These are phyloP conservation scores for Symmetrospora coprosmae DNA, from an alignment of 768 basidiomycete species.

Conservation along the genomic window DNA sequence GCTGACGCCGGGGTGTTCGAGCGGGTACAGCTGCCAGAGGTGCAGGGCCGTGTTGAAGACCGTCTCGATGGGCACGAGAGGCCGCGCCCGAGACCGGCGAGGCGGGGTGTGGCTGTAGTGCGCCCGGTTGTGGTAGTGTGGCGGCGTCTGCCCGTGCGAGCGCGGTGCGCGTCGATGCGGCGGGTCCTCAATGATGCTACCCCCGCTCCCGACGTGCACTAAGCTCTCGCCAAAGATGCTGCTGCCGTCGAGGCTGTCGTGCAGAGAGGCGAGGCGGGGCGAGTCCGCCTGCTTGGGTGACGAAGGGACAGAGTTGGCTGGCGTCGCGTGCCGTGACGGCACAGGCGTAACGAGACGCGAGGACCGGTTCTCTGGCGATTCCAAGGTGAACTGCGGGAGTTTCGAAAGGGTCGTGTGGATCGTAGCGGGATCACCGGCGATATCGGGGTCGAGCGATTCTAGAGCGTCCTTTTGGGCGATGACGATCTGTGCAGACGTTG, in stretches of 20 bases:
- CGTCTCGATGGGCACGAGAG: background rate
- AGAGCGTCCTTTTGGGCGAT: conserved; percentile 37
- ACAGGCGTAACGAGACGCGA: background rate
- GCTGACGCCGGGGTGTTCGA: background rate
- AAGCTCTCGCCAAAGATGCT: no score
- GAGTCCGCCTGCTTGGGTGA: no score
- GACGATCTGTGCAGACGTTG: conserved; percentile 39
- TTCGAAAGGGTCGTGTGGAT: conserved; percentile 38
- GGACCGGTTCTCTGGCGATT: background rate
- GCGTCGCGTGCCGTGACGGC: background rate
- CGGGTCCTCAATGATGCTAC: no score
- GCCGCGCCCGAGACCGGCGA: no score
- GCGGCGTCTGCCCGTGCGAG: no score
- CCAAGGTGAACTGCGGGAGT: conserved; percentile 24
- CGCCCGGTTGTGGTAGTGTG: no score
- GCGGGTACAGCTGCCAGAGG: background rate
- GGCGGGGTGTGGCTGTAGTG: no score
- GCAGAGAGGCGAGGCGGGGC: no score
- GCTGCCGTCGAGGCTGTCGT: no score
- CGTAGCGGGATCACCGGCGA: conserved; percentile 37
- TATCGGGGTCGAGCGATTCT: conserved; percentile 32
- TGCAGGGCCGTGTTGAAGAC: conserved; percentile 5
- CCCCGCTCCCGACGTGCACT: no score
- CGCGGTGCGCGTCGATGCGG: no score
- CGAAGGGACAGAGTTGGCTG: background rate